Evolutionary conservation across 2,329 filamentous ascomycete species (phyloP), one percentile per base, ranked within the genome.

Genomic region (Phialophora macrospora): DNA sequence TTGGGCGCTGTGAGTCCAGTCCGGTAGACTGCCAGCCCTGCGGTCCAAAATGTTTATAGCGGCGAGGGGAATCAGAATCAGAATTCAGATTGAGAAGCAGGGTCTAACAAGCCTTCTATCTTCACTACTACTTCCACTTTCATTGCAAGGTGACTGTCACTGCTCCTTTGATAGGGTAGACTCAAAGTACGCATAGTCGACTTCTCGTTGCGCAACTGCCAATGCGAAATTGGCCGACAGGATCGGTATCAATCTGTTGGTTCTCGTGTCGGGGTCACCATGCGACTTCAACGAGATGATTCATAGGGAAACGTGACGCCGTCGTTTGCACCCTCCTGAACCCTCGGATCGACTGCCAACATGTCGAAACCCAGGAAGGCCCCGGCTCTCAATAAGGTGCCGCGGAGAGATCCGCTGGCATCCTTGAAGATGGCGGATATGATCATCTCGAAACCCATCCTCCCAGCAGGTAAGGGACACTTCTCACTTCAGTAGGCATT

Each of bases 351-450:
- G 32, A 46, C 24, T 3, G 51, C 46, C 26, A 62, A 26, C 38
- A 71, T 82, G 80, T 81, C 83, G 67, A 83, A 80, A 73, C 79
- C 79, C 74, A 83, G 80, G 75, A 81, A 82, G 75, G 78, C 77
- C 58, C 71, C 70, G 48, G 73, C 73, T 60, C 74, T 73, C 62
- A 75, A 68, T 46, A 75, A 74, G 63, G 56, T 57, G 51, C 64
- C 66, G 20, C 77, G 79, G 69, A 77, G 77, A 71, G 78, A 86
- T 77, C 80, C 96, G 72, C 83, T 97, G 74, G 87, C 88, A 66
- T 90, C 91, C 52, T 82, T 98, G 73, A 90, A 90, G 74, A 89
- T 89, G 70, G 90, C 92, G 22, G 88, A 92, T 77, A 91, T 97
- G 83, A 82, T 93, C 65, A 88, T 91, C 63, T 84, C 86, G 46